These are phyloP conservation scores for Cynanchum wilfordii DNA, from an alignment of 257 asterid species.

Conservation along the genomic window DNA sequence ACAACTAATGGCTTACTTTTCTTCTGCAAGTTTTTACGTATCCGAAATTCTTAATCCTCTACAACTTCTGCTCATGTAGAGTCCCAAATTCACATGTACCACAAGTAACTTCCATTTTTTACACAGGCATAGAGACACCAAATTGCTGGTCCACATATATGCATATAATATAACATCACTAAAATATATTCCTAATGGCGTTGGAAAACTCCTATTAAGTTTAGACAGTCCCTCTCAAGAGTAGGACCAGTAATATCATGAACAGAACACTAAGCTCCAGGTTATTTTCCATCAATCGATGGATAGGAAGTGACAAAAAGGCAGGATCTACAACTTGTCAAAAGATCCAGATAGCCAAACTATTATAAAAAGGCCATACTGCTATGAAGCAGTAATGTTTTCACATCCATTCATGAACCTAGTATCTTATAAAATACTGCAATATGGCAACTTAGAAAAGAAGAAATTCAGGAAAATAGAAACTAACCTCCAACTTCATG, in stretches of 20 bases:
- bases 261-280: not conserved
- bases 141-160: conserved; percentile 4
- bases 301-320: not conserved
- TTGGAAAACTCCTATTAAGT: not conserved
- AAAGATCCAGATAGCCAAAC: not conserved
- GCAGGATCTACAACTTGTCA: not conserved
- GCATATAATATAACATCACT: too few relatives aligned
- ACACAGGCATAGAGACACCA: not conserved
- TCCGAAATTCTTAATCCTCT: too few relatives aligned
- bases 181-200: not conserved
- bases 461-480: too few relatives aligned
- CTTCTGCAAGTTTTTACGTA: too few relatives aligned
- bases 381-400: not conserved
- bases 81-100: not conserved
- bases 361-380: not conserved
- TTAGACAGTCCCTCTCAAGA: not conserved
- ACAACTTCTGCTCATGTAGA: not conserved
- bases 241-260: not conserved
- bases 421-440: too few relatives aligned
- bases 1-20: not conserved
- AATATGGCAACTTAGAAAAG: too few relatives aligned
- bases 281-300: not conserved
- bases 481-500: too few relatives aligned
- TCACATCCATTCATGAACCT: not conserved
- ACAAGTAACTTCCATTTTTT: not conserved